These are phyloP conservation scores for Fomitopsis betulina DNA, from an alignment of 1,284 basidiomycete species.

Conservation along the genomic window DNA sequence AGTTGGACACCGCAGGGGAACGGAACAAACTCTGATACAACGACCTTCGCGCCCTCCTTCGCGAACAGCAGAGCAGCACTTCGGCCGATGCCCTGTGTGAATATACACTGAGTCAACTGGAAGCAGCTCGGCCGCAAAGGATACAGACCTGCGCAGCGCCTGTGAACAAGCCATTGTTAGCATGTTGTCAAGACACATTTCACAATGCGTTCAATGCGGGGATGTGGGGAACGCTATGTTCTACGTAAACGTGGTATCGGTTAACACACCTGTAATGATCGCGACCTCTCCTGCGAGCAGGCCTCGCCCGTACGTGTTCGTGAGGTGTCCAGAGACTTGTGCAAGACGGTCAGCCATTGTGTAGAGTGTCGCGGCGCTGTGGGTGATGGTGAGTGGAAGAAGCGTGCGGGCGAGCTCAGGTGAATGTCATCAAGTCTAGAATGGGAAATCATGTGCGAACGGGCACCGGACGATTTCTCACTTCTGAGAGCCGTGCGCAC, in stretches of 20 bases:
- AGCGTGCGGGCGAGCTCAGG: not conserved
- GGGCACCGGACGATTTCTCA: not conserved
- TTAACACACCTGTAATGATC: slow-evolving; percentile 70
- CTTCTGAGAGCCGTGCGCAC: not conserved
- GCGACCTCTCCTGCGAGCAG: slow-evolving; percentile 76
- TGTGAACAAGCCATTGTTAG: slow-evolving; percentile 18
- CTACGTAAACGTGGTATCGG: not conserved
- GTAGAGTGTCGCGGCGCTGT: not conserved
- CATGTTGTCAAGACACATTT: not conserved
- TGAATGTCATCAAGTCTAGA: not conserved
- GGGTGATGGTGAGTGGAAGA: slow-evolving; percentile 1
- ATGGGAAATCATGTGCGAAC: slow-evolving; percentile 6
- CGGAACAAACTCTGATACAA: slow-evolving; percentile 69
- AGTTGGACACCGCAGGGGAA: not conserved
- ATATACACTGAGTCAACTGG: not conserved
- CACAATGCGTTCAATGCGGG: not conserved
- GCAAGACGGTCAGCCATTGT: slow-evolving; percentile 62
- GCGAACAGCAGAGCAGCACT: slow-evolving; percentile 76
- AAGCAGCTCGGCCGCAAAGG: not conserved
- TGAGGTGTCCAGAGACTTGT: slow-evolving; percentile 68
- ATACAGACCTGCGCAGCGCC: slow-evolving; percentile 68
- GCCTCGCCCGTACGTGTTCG: slow-evolving; percentile 55
- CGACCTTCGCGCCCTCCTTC: slow-evolving; percentile 83
- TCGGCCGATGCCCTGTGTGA: slow-evolving; percentile 65
- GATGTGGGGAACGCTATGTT: not conserved